phyloP scores from a whole-genome alignment of 2,329 filamentous ascomycete genomes.

The Tolypocladium album region DNA sequence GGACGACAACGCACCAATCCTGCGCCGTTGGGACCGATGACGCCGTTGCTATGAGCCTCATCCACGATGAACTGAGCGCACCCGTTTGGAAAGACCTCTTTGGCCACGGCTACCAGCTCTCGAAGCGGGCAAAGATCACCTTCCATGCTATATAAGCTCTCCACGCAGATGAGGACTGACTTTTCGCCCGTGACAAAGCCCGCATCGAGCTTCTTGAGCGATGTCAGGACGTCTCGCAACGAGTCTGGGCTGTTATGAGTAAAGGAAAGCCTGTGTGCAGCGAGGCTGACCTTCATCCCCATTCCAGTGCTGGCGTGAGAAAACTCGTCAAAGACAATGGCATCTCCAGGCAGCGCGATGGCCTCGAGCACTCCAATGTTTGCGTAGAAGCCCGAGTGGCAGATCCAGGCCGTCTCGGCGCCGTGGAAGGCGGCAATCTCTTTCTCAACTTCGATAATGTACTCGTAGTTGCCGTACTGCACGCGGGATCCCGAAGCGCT shows the following conservation, averaged over 20 bases:
- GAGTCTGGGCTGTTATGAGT: constrained; percentile 27
- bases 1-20: too few species aligned
- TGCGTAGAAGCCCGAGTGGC: constrained; percentile 46
- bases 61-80: too few species aligned
- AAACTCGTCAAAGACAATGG: constrained; percentile 51
- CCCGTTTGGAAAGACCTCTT: too few species aligned
- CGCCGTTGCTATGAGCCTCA: too few species aligned
- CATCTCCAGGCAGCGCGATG: constrained; percentile 37
- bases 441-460: constrained; percentile 36
- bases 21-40: too few species aligned
- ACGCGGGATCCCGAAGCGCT: constrained; percentile 50
- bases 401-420: constrained; percentile 44
- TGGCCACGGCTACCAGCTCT: too few species aligned
- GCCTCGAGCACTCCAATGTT: constrained; percentile 38
- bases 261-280: constrained; percentile 30
- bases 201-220: neutral
- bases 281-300: constrained; percentile 46
- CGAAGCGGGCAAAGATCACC: too few species aligned
- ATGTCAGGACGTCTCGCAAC: constrained; percentile 22
- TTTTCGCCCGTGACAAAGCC: too few species aligned
- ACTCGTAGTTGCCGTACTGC: constrained; percentile 52
- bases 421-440: constrained; percentile 53
- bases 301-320: constrained; percentile 57
- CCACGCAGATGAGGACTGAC: too few species aligned
- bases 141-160: too few species aligned